phyloP scores from a whole-genome alignment of 208 protist genomes.

The Leptomonas seymouri region DNA sequence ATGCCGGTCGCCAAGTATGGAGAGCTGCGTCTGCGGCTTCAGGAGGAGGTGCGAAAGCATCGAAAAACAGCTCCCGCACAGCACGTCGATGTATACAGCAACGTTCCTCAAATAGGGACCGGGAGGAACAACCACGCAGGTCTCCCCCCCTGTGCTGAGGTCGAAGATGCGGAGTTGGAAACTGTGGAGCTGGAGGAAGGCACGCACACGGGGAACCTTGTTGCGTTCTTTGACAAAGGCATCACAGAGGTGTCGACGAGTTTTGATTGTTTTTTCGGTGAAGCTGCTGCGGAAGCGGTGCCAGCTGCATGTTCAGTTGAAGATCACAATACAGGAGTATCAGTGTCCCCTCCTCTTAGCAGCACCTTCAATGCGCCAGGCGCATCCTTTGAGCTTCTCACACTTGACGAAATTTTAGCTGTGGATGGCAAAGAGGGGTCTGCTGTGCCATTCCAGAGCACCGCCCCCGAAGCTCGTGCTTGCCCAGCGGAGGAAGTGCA shows the following conservation, averaged over 20 bases:
- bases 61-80: not conserved
- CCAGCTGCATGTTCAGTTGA: not conserved
- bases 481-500: not conserved
- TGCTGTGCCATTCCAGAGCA: too few species aligned
- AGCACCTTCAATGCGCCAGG: not conserved
- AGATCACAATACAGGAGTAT: not conserved
- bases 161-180: constrained; percentile 26
- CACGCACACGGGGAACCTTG: constrained; percentile 48
- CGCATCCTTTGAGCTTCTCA: not conserved
- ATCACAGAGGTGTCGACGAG: constrained; percentile 38
- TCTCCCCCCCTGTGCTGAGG: not conserved
- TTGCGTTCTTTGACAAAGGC: constrained; percentile 42
- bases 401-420: constrained; percentile 33
- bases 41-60: constrained; percentile 3
- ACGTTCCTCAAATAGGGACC: not conserved
- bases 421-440: constrained; percentile 1
- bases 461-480: not conserved
- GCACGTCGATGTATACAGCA: constrained; percentile 2
- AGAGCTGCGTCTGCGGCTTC: constrained; percentile 17
- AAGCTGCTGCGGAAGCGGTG: not conserved
- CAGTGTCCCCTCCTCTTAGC: not conserved
- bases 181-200: constrained; percentile 40
- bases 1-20: not conserved
- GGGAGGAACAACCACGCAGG: not conserved
- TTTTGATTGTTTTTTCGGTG: constrained; percentile 57